Conservation (phyloP, 2,329 filamentous ascomycete species). For the Pyricularia pennisetigena region DNA sequence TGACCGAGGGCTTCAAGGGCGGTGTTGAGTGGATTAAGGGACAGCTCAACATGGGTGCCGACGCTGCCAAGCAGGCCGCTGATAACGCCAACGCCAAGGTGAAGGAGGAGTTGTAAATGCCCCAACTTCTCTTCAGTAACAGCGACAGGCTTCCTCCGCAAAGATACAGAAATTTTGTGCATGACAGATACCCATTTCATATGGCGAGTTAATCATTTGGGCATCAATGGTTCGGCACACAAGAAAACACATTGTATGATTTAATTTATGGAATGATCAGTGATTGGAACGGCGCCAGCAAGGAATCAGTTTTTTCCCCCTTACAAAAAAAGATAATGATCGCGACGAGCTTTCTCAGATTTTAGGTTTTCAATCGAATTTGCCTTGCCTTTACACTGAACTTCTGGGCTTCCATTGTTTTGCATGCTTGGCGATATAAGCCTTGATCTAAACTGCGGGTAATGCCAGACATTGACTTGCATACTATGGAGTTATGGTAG, state of each 20-base stretch:
- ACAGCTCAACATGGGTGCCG: slow-evolving; percentile 37
- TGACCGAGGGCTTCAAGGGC: slow-evolving; percentile 37
- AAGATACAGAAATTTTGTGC: not conserved
- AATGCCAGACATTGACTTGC: not conserved
- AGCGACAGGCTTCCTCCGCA: not conserved
- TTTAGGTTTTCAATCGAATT: not conserved
- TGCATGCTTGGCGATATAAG: not conserved
- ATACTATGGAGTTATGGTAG: too few species aligned
- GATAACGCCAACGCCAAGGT: slow-evolving; percentile 25
- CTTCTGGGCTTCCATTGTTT: not conserved
- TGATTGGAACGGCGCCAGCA: not conserved
- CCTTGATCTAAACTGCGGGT: not conserved
- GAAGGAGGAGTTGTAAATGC: slow-evolving; percentile 38
- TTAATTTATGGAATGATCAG: not conserved
- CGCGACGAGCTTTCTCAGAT: not conserved
- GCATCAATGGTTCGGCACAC: not conserved
- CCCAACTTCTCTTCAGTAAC: not conserved
- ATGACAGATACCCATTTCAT: not conserved
- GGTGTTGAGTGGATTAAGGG: slow-evolving; percentile 40
- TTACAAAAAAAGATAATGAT: not conserved
- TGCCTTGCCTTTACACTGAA: not conserved
- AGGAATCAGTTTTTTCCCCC: not conserved
- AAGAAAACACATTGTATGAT: not conserved
- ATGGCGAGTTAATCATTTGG: not conserved
- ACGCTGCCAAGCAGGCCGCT: slow-evolving; percentile 38